Evolutionary conservation across 1,139 yeast genomes (phyloP), one percentile per base, ranked within the genome.

Genomic region (Protomyces pachydermus): DNA sequence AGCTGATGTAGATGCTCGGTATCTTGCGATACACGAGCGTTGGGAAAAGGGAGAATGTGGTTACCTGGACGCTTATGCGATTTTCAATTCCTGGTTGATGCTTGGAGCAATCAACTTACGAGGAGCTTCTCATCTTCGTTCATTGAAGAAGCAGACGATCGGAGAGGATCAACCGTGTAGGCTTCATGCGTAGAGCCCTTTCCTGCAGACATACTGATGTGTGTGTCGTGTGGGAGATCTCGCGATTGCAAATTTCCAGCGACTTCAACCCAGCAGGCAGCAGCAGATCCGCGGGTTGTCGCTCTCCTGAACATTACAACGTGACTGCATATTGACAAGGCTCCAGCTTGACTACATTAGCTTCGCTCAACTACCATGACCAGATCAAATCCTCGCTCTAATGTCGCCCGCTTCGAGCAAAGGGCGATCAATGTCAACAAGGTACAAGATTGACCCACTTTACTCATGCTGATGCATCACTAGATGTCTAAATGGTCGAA

Each of bases 51-150:
- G 46, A 37, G 45, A 52, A 58, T 28, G 34, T 25, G 14, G 55
- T 58, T 58, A 58, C 62, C 62, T 58, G 38, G n/a, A 39, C 51
- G 56, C 34, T 38, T 20, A 39, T 3, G 38, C 16, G 32, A 55
- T 38, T 4, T 5, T 20, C 5, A 18, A 28, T 25, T 58, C 35
- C 56, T 20, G 56, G 52, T 45, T 55, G 53, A 51, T 23, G 50
- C 60, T 28, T 25, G 23, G 42, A n/a, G 48, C 48, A 53, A 12
- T 58, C 56, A 58, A 48, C 62, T 58, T 58, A 58, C 62, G 35
- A 58, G 62, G 10, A 58, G 53, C 39, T 55, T 55, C 12, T 51
- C 62, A 20, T 58, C 62, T 14, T 58, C 62, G 28, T 58, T 52
- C 48, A 58, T 38, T 20, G 62, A 58, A n/a, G 52, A 39, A 14